Evolutionary conservation across 2,329 filamentous ascomycete genomes (phyloP), one percentile per base, ranked within the genome.

Genomic region (Macroventuria anomochaeta): DNA sequence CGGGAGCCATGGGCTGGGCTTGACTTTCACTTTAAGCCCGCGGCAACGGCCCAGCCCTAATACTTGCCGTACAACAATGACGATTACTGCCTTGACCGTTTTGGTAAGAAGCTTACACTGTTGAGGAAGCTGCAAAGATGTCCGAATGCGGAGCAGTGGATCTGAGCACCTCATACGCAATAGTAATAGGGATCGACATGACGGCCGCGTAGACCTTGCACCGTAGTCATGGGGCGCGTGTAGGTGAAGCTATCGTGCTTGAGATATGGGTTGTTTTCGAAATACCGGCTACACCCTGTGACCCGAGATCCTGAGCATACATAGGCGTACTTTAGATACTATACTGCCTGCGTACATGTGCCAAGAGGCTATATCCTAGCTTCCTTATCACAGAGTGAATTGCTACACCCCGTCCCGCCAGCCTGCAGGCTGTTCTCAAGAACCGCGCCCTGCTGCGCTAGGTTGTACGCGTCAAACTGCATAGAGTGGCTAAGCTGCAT

Each of bases 21-120:
- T 49, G 55, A 26, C 36, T 46, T 54, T 36, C 28, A 42, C 39
- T 58, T 51, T 61, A 55, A 53, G 48, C 36, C 48, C 47, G 26
- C 25, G 18, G 18, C 37, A 37, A 41, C 21, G 34, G 37, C 25
- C n/a, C 37, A 36, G 42, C 21, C 36, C 42, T 53, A 46, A 29
- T 32, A 28, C 39, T 25, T 23, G 44, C 40, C 44, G 43, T 37
- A 32, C 15, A n/a, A 41, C 43, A 37, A 48, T 42, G 51, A 32
- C 39, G 44, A 54, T 48, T 44, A 41, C 36, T 52, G 34, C 40
- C 42, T 47, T 43, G 13, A 33, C 51, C 39, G 39, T 39, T 44
- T 38, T 20, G 41, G 46, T 31, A 47, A 41, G 26, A 42, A 38
- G 53, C 46, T 47, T 55, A 43, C 31, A 43, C 53, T 12, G 20